Evolutionary conservation across 2,329 filamentous ascomycete genomes (phyloP).

Genomic region (Calonectria naviculata): DNA sequence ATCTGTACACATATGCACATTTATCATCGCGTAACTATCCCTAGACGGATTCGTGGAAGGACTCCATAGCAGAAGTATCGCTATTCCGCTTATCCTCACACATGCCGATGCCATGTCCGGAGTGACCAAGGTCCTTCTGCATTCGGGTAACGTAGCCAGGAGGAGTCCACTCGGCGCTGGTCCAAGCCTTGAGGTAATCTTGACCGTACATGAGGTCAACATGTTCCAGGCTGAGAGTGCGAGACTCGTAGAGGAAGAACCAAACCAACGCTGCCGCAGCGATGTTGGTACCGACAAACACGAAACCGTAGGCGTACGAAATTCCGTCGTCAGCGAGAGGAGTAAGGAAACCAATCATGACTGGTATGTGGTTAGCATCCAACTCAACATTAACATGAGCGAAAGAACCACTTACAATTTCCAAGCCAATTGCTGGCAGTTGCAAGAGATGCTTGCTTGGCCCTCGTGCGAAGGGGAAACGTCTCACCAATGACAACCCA

Average conservation of each 20-base stretch:
- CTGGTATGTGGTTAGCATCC: conserved; percentile 39
- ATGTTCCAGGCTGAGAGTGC: conserved; percentile 75
- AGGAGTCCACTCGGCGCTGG: conserved; percentile 64
- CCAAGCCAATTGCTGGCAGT: conserved; percentile 68
- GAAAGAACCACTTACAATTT: conserved; percentile 57
- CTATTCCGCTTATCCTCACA: conserved; percentile 35
- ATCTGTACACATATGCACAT: conserved; percentile 28
- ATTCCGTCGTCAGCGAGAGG: conserved; percentile 73
- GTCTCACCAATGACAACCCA: conserved; percentile 77
- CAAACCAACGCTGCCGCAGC: conserved; percentile 69
- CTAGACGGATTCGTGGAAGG: conserved; percentile 32
- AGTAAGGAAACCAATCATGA: conserved; percentile 75
- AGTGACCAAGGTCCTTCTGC: conserved; percentile 46
- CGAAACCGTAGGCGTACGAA: conserved; percentile 72
- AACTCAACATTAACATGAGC: rapidly evolving
- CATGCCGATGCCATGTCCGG: neutral
- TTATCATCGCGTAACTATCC: neutral
- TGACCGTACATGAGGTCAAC: conserved; percentile 78
- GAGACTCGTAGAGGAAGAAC: conserved; percentile 77
- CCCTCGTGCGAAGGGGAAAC: conserved; percentile 68
- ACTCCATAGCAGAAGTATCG: conserved; percentile 32
- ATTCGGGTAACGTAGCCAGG: conserved; percentile 55
- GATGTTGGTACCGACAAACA: conserved; percentile 73
- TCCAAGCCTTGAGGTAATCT: conserved; percentile 68
- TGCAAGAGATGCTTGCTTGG: conserved; percentile 65